A percentile compares a stretch with the other conserved stretches of the same genome.
These are phyloP conservation scores for Hericium rajendrae DNA, from an alignment of 768 basidiomycete species.

Conservation along the genomic window DNA sequence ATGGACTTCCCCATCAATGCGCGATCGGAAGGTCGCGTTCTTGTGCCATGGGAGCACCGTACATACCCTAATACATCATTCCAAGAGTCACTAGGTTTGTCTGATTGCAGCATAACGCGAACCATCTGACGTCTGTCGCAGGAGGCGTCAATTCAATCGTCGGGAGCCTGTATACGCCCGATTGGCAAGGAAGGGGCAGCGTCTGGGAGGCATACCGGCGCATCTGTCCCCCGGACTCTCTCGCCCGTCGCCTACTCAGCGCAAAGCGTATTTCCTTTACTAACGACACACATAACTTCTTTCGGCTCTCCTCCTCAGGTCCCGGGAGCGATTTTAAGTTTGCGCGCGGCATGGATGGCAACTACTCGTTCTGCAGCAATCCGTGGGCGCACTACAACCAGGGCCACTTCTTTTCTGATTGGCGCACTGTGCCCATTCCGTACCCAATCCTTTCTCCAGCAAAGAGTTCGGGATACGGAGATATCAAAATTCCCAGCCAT, in stretches of 20 bases:
- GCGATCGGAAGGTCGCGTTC: conserved; percentile 85
- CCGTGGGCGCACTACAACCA: conserved; percentile 84
- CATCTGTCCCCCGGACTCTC: conserved; percentile 73
- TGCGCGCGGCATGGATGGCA: conserved; percentile 45
- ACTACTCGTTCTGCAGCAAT: conserved; percentile 66
- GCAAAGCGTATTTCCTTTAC: conserved; percentile 52
- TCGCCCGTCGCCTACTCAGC: conserved; percentile 76
- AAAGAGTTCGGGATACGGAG: conserved; percentile 74
- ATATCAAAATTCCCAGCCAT: conserved; percentile 91
- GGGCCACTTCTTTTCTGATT: conserved; percentile 96
- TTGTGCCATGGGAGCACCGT: conserved; percentile 89
- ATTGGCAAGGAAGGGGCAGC: conserved; percentile 76
- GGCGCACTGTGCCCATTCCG: conserved; percentile 79
- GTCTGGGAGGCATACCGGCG: conserved; percentile 94
- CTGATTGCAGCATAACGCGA: conserved; percentile 1
- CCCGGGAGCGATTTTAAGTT: conserved; percentile 58
- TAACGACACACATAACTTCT: conserved; percentile 19
- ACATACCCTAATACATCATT: conserved; percentile 59
- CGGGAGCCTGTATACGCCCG: conserved; percentile 51
- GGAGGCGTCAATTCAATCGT: conserved; percentile 34
- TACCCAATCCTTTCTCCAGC: conserved; percentile 94
- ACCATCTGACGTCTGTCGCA: neutral
- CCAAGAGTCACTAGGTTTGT: conserved; percentile 26
- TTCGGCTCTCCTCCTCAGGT: conserved; percentile 19
- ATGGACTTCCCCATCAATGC: conserved; percentile 94